Conservation (phyloP, 768 basidiomycete species). For the Amanita polypyramis region DNA sequence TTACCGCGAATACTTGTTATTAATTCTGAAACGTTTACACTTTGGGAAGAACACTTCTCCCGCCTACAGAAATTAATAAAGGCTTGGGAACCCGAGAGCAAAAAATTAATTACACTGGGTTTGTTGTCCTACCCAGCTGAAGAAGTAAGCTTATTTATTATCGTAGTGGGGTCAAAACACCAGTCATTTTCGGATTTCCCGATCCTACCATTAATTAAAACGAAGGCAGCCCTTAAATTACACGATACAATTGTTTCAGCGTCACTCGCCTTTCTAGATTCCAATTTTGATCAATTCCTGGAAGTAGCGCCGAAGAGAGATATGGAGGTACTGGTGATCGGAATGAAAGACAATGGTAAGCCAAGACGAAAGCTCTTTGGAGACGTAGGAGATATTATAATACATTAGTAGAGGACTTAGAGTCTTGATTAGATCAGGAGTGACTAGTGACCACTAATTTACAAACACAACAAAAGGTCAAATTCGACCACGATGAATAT, state of each 20-base stretch:
- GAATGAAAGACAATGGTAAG: slow-evolving; percentile 33
- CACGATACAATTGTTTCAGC: slow-evolving; percentile 25
- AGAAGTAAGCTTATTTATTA: background rate
- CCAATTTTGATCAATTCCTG: slow-evolving; percentile 24
- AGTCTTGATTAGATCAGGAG: background rate
- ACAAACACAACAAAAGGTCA: slow-evolving; percentile 5
- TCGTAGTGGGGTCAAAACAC: slow-evolving; percentile 33
- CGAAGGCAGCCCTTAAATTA: slow-evolving; percentile 20
- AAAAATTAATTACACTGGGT: slow-evolving; percentile 40
- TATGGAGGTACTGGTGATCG: slow-evolving; percentile 30
- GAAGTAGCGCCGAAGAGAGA: slow-evolving; percentile 19
- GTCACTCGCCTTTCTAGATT: slow-evolving; percentile 34
- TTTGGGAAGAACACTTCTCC: slow-evolving; percentile 69
- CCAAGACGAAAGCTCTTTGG: slow-evolving; percentile 34
- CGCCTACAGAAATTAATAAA: slow-evolving; percentile 42
- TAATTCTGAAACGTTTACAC: slow-evolving; percentile 68
- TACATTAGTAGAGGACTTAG: slow-evolving; percentile 16
- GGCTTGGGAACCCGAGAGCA: slow-evolving; percentile 40
- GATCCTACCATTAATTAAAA: slow-evolving; percentile 29
- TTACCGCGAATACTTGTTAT: slow-evolving; percentile 47
- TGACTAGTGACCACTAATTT: background rate
- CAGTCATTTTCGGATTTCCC: slow-evolving; percentile 38
- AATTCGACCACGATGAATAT: slow-evolving; percentile 27
- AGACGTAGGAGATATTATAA: slow-evolving; percentile 32
- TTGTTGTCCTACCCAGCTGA: slow-evolving; percentile 8